Evolutionary conservation across 768 basidiomycete genomes (phyloP).

Genomic region (Kwoniella shandongensis): DNA sequence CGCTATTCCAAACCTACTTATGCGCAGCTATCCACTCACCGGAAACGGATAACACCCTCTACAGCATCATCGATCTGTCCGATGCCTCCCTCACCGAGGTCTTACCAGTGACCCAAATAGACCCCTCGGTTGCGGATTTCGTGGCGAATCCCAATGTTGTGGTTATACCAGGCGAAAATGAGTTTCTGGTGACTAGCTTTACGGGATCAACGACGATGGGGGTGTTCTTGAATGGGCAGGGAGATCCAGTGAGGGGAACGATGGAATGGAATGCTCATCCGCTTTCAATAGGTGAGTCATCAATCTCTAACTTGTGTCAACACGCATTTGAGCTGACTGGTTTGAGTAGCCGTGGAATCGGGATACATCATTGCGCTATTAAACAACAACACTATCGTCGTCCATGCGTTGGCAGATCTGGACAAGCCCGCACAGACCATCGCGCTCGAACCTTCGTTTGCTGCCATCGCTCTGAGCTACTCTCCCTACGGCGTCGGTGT

Average conservation of each 20-base stretch:
- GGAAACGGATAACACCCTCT: conserved; percentile 49
- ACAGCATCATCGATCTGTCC: conserved; percentile 78
- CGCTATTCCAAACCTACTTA: conserved; percentile 39
- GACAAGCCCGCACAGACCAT: conserved; percentile 66
- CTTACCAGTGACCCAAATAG: conserved; percentile 74
- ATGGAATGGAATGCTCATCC: conserved; percentile 82
- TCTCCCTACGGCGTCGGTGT: conserved; percentile 50
- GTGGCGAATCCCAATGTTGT: conserved; percentile 60
- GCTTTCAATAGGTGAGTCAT: conserved; percentile 65
- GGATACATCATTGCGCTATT: conserved; percentile 78
- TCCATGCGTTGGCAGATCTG: conserved; percentile 69
- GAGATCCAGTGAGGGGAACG: conserved; percentile 87
- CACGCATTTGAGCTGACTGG: conserved; percentile 7
- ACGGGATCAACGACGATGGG: conserved; percentile 78
- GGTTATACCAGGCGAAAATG: conserved; percentile 66
- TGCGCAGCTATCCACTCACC: conserved; percentile 42
- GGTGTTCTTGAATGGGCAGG: conserved; percentile 77
- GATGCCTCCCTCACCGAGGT: conserved; percentile 68
- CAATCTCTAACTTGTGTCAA: background rate
- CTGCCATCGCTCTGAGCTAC: conserved; percentile 33
- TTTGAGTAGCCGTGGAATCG: conserved; percentile 67
- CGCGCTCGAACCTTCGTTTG: conserved; percentile 56
- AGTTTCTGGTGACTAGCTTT: conserved; percentile 84
- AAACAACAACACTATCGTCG: conserved; percentile 72
- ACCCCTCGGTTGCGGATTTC: conserved; percentile 48